Percentiles rank a stretch among this genome's conserved stretches.
Evolutionary conservation across 2,329 filamentous ascomycete genomes (phyloP).

Genomic region (Lecanicillium sp.): DNA sequence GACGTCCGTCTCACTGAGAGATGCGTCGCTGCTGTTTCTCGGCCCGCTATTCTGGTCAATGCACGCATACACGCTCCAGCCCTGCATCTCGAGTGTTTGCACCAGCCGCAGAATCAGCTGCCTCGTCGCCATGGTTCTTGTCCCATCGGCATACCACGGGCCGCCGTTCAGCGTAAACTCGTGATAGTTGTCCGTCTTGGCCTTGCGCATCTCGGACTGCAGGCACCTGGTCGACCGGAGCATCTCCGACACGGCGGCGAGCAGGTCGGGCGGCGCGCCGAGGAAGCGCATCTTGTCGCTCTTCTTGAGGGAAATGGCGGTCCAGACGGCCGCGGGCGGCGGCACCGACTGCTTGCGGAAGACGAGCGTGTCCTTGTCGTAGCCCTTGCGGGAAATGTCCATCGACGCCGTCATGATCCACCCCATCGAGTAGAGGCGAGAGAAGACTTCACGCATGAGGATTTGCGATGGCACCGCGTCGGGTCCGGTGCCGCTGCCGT

Average conservation of each 20-base stretch:
- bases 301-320: conserved; percentile 5
- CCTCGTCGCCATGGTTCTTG: conserved; percentile 4
- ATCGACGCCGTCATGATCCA: conserved; percentile 8
- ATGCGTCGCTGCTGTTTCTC: neutral
- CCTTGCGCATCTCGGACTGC: conserved; percentile 1
- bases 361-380: conserved; percentile 8
- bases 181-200: neutral
- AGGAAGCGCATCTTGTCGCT: conserved; percentile 7
- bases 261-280: conserved; percentile 4
- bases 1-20: conserved; percentile 6
- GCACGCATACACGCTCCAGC: conserved; percentile 8
- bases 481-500: conserved; percentile 1
- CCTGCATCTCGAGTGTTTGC: conserved; percentile 5
- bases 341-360: conserved; percentile 3
- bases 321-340: conserved; percentile 5
- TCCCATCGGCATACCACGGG: conserved; percentile 4
- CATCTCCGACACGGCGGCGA: neutral
- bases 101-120: conserved; percentile 5
- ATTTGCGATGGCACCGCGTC: conserved; percentile 5
- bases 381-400: conserved; percentile 5
- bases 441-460: conserved; percentile 7
- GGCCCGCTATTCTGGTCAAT: conserved; percentile 7
- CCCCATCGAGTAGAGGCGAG: conserved; percentile 5
- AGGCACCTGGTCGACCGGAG: conserved; percentile 1
- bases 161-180: conserved; percentile 3